phyloP scores from a whole-genome alignment of 176 grass and related monocot species.

The Paspalum notatum region DNA sequence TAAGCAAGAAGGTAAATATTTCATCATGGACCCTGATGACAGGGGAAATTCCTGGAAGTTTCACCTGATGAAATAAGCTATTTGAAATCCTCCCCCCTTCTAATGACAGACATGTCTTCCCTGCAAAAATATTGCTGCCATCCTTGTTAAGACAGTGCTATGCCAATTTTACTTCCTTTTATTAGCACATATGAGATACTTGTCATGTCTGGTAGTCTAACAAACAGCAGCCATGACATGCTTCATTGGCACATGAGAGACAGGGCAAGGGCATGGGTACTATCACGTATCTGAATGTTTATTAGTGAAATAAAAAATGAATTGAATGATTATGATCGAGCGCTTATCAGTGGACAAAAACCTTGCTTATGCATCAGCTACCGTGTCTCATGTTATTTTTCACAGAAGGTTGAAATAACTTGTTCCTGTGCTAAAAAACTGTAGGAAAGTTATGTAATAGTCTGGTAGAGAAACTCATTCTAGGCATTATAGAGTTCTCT shows the following conservation, averaged over 20 bases:
- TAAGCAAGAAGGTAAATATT: slow-evolving; percentile 86
- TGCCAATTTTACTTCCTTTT: slow-evolving; percentile 21
- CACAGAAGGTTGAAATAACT: neutral
- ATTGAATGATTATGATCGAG: neutral
- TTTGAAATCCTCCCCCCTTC: neutral
- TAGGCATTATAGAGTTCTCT: slow-evolving; percentile 26
- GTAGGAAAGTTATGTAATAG: slow-evolving; percentile 14
- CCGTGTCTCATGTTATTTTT: slow-evolving; percentile 24
- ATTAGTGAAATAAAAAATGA: neutral
- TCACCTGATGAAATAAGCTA: neutral
- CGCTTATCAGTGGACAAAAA: neutral
- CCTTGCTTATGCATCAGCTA: neutral
- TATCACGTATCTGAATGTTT: slow-evolving; percentile 8
- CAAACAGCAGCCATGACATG: slow-evolving; percentile 9
- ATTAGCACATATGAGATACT: neutral
- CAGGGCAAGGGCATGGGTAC: neutral
- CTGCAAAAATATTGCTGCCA: slow-evolving; percentile 27
- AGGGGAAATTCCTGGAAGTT: slow-evolving; percentile 2
- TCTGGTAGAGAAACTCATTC: slow-evolving; percentile 2
- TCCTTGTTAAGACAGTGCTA: slow-evolving; percentile 27
- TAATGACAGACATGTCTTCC: slow-evolving; percentile 34
- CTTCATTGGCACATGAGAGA: neutral
- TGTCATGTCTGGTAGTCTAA: neutral
- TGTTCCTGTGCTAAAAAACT: slow-evolving; percentile 18
- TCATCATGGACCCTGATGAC: slow-evolving; percentile 26